Base-by-base conservation (phyloP, 2,329 filamentous ascomycete genomes). In the Cytospora chrysosperma region DNA sequence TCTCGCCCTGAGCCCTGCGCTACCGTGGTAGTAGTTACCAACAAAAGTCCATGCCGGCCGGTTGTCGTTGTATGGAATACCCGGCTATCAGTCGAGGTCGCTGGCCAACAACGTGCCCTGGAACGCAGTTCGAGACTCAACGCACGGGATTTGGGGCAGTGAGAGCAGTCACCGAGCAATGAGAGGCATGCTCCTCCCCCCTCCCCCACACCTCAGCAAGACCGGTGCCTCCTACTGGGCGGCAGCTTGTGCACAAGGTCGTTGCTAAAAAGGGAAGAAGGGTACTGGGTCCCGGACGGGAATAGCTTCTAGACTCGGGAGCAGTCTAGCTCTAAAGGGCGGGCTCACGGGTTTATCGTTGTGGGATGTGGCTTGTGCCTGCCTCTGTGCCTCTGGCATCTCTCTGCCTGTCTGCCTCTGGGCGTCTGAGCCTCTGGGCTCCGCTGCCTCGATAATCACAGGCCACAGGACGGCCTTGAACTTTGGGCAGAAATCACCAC, bases 401-500 rank as follows among this genome's bases (percentile, higher is more conserved):
- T 30, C 28, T 30, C 28, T 30, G 28, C 28, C 28, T n/a, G n/a
- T 30, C 28, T 52, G 21, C 55, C 40, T 34, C 21, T 50, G 15
- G 57, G 19, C 5, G 4, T 43, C 26, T 57, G 27, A 21, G 26
- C 40, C n/a, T 19, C 17, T 43, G 57, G 43, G 27, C 56, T 37
- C 34, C 50, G 17, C 34, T 57, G 26, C 32, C 47, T 47, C 43
- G 19, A 24, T 19, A n/a, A 47, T 47, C 43, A 40, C 53, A 27
- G 50, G 32, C 28, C 40, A 56, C 43, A 30, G 17, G 51, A 21
- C 50, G 49, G 55, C 56, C 26, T 55, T n/a, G 52, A 34, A 24
- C 69, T 68, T 74, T 73, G 73, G 73, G 72, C 71, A 73, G 62
- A 68, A 70, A 72, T 24, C 66, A 64, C 64, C 71, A 66, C 66